phyloP scores from a whole-genome alignment of 1,139 yeast genomes.

The Geotrichum carabidarum region DNA sequence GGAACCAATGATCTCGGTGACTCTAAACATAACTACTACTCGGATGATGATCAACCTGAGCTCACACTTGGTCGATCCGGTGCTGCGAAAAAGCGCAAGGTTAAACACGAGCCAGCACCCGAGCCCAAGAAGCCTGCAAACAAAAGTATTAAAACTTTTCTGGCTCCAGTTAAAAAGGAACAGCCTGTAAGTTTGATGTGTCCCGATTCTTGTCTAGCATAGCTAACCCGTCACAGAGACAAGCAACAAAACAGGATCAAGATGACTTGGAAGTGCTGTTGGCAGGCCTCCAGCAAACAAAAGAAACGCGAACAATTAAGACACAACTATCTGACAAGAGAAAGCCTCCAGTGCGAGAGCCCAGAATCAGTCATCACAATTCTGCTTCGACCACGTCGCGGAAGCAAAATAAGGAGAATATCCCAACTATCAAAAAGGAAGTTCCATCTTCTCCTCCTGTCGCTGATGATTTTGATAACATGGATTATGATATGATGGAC shows the following conservation, averaged over 20 bases:
- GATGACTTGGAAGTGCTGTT: constrained; percentile 18
- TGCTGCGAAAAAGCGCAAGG: constrained; percentile 14
- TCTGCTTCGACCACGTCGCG: not conserved
- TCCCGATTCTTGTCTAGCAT: not conserved
- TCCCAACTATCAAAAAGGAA: constrained; percentile 10
- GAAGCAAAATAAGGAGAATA: not conserved
- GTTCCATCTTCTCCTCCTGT: constrained; percentile 22
- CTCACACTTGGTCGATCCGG: constrained; percentile 43
- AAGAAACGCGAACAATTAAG: constrained; percentile 4
- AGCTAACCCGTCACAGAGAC: constrained; percentile 12
- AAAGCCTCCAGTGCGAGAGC: constrained; percentile 5
- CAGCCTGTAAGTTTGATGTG: constrained; percentile 15
- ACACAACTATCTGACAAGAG: constrained; percentile 6
- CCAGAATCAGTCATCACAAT: not conserved
- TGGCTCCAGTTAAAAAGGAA: constrained; percentile 13
- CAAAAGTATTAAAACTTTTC: constrained; percentile 17
- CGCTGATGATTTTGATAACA: constrained; percentile 2
- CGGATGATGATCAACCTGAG: constrained; percentile 40
- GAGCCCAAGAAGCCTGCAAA: constrained; percentile 23
- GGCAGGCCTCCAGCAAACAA: constrained; percentile 10
- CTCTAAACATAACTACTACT: constrained; percentile 12
- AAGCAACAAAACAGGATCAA: constrained; percentile 16
- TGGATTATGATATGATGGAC: constrained; percentile 14
- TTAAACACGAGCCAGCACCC: constrained; percentile 20
- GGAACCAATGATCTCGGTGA: constrained; percentile 21